Evolutionary conservation across 164 flowering plant genomes (phyloP).

Genomic region (Macadamia integrifolia): DNA sequence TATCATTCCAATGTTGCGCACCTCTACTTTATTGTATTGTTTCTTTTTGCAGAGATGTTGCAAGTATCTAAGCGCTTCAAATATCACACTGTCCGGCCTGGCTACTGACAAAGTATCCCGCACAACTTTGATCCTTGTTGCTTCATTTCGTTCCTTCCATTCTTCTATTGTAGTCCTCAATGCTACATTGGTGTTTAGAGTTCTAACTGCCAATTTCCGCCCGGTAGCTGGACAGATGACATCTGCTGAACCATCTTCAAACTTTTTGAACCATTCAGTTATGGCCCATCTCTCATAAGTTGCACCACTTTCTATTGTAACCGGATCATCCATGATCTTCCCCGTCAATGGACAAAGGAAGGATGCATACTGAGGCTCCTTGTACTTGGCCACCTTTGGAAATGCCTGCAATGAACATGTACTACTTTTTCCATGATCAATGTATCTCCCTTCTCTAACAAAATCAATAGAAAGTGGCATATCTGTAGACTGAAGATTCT

Average conservation of each 20-base stretch:
- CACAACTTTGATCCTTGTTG: slow-evolving; percentile 49
- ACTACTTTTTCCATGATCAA: slow-evolving; percentile 17
- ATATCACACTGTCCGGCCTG: slow-evolving; percentile 52
- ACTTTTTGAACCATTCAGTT: slow-evolving; percentile 41
- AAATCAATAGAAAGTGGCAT: slow-evolving; percentile 17
- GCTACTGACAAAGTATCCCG: slow-evolving; percentile 59
- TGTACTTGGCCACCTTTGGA: slow-evolving; percentile 38
- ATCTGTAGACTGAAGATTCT: slow-evolving; percentile 16
- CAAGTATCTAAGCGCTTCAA: slow-evolving; percentile 59
- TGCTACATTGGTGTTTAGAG: slow-evolving; percentile 46
- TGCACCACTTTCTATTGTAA: slow-evolving; percentile 60
- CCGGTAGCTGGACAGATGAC: slow-evolving; percentile 61
- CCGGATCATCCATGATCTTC: slow-evolving; percentile 75
- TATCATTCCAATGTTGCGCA: slow-evolving; percentile 41
- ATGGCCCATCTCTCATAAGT: slow-evolving; percentile 67
- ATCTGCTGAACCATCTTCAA: slow-evolving; percentile 19
- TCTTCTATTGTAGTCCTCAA: slow-evolving; percentile 61
- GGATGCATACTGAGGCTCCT: slow-evolving; percentile 56
- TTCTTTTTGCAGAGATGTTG: slow-evolving; percentile 37
- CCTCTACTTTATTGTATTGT: slow-evolving; percentile 33
- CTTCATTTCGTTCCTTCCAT: slow-evolving; percentile 74
- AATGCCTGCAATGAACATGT: slow-evolving; percentile 16
- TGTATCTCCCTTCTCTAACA: slow-evolving; percentile 16
- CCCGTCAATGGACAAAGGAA: slow-evolving; percentile 73
- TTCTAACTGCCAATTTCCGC: slow-evolving; percentile 33